phyloP scores from a whole-genome alignment of 164 flowering plant species.

The Cinnamomum chago region DNA sequence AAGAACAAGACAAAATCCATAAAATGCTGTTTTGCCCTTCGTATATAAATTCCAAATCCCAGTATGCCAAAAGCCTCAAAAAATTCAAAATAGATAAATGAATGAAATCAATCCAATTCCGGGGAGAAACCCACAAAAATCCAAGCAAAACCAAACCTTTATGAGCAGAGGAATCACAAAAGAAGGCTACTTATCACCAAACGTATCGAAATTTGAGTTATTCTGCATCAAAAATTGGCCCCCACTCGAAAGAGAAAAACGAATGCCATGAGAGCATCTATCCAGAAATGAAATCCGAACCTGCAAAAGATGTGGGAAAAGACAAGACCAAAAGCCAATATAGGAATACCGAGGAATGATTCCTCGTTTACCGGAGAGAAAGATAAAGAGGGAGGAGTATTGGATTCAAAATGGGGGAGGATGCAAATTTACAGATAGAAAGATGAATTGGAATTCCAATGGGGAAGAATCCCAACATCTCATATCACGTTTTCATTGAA shows the following conservation, averaged over 20 bases:
- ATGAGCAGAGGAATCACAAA: not conserved
- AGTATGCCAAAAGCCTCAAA: no score
- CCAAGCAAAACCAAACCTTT: not conserved
- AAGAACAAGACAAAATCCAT: no score
- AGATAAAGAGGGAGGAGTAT: not conserved
- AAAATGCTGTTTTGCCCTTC: not conserved
- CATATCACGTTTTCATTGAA: no score
- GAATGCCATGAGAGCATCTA: not conserved
- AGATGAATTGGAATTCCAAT: no score
- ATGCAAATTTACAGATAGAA: no score
- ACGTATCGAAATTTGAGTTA: not conserved
- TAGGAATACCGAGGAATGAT: not conserved
- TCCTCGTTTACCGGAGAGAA: not conserved
- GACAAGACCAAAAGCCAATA: not conserved
- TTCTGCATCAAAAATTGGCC: not conserved
- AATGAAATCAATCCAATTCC: not conserved
- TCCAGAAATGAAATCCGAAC: not conserved
- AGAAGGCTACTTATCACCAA: not conserved
- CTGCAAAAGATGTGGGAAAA: not conserved
- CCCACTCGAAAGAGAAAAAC: not conserved
- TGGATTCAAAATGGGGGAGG: no score
- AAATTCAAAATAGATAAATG: not conserved
- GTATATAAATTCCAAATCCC: no score
- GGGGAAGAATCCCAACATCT: no score
- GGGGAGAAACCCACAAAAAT: not conserved